phyloP scores from a whole-genome alignment of 108 stramenopile species.

The Fragilariopsis cylindrus region DNA sequence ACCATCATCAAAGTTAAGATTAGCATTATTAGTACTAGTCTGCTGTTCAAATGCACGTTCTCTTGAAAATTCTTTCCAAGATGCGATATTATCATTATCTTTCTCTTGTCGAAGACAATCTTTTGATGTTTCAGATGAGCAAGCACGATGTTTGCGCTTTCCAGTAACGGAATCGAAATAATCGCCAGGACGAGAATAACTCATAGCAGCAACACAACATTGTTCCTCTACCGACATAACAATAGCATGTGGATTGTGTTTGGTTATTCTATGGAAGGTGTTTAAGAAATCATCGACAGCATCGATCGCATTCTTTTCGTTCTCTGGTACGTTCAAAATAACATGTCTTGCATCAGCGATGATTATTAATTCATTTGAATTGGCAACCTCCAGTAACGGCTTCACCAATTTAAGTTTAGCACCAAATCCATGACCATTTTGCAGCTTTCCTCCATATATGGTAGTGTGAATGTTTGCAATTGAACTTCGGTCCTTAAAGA shows the following conservation, averaged over 20 bases:
- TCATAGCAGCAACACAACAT: constrained; percentile 23
- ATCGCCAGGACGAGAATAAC: constrained; percentile 18
- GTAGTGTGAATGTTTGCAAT: constrained; percentile 4
- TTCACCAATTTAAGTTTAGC: constrained; percentile 10
- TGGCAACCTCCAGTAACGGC: constrained; percentile 13
- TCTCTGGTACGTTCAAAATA: constrained; percentile 4
- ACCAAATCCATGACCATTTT: not conserved
- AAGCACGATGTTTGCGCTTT: constrained; percentile 10
- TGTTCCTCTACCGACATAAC: constrained; percentile 17
- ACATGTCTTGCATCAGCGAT: constrained; percentile 15
- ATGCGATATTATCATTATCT: constrained; percentile 11
- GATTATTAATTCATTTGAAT: constrained; percentile 1
- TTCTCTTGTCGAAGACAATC: not conserved
- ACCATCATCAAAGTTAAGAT: not conserved
- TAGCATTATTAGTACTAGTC: no score
- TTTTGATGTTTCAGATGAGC: not conserved
- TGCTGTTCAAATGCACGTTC: not conserved
- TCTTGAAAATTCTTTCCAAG: constrained; percentile 8
- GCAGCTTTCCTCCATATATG: constrained; percentile 10
- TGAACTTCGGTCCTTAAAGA: constrained; percentile 11
- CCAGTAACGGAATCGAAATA: constrained; percentile 9
- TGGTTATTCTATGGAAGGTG: constrained; percentile 6
- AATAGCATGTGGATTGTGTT: constrained; percentile 7
- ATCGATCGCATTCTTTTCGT: not conserved
- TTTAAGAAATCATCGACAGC: constrained; percentile 1